phyloP scores from a whole-genome alignment of 768 basidiomycete genomes.

The Lentinula raphanica region DNA sequence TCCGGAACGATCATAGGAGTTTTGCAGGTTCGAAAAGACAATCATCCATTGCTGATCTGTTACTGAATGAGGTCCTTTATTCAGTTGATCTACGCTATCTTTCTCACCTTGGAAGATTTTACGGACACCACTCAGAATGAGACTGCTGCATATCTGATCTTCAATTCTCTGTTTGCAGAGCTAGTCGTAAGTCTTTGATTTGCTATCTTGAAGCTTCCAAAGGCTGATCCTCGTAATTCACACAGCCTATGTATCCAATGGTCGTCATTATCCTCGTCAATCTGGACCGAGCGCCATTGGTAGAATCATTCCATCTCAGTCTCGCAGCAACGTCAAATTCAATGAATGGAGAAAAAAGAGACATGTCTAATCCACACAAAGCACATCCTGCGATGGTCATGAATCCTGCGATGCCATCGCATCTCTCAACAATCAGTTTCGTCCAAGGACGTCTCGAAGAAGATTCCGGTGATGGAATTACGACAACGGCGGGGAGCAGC shows the following conservation, averaged over 20 bases:
- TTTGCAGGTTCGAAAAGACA: too few relatives aligned
- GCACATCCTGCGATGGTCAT: neutral
- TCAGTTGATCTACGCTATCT: neutral
- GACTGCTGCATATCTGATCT: neutral
- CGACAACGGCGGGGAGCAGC: neutral
- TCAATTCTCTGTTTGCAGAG: neutral
- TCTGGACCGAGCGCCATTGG: neutral
- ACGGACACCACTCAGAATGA: neutral
- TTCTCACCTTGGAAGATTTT: neutral
- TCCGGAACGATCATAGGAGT: neutral
- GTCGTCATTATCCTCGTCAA: neutral
- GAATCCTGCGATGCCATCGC: neutral
- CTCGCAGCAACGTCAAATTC: neutral
- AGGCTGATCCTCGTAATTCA: neutral
- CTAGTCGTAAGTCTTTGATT: neutral
- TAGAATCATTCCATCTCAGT: neutral
- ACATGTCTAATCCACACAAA: neutral
- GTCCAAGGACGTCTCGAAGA: neutral
- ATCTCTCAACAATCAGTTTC: neutral
- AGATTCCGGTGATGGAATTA: neutral
- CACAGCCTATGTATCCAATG: neutral
- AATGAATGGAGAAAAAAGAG: neutral
- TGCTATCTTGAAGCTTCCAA: neutral
- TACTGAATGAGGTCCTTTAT: too few relatives aligned
- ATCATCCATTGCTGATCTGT: too few relatives aligned